These are phyloP conservation scores for Umbelopsis sp. DNA, from an alignment of 371 early-diverging fungal species.

Conservation along the genomic window DNA sequence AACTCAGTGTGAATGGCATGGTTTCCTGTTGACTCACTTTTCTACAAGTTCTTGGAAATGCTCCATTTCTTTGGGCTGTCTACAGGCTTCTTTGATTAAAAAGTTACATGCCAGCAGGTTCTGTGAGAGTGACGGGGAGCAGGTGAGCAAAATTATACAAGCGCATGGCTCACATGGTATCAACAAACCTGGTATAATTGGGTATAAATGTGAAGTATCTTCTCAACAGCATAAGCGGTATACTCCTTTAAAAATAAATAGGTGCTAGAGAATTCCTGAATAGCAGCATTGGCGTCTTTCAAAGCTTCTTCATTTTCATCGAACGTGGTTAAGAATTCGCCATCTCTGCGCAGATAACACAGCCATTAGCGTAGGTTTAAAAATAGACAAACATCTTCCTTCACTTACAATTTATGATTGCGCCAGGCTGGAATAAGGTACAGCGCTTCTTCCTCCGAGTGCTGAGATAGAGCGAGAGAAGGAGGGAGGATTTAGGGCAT, in stretches of 20 bases:
- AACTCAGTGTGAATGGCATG: slow-evolving; percentile 3
- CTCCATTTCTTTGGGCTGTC: slow-evolving; percentile 34
- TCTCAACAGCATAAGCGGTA: slow-evolving; percentile 57
- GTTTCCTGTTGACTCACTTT: slow-evolving; percentile 22
- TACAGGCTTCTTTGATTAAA: slow-evolving; percentile 16
- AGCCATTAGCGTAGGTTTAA: not conserved
- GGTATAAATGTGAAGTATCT: slow-evolving; percentile 61
- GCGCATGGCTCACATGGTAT: not conserved
- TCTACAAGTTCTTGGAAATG: slow-evolving; percentile 39
- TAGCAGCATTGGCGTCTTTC: slow-evolving; percentile 48
- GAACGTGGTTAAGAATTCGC: slow-evolving; percentile 61
- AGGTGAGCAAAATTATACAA: not conserved
- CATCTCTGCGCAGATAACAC: slow-evolving; percentile 41
- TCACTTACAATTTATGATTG: slow-evolving; percentile 49
- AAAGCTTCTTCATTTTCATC: slow-evolving; percentile 56
- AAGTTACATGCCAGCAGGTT: slow-evolving; percentile 5
- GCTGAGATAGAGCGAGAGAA: slow-evolving; percentile 9
- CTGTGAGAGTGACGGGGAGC: not conserved
- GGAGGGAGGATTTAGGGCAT: not conserved
- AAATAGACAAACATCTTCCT: not conserved
- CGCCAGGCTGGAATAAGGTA: slow-evolving; percentile 53
- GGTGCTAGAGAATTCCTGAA: slow-evolving; percentile 60
- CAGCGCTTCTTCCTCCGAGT: slow-evolving; percentile 31
- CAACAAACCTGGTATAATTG: slow-evolving; percentile 45
- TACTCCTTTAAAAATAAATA: slow-evolving; percentile 68